phyloP scores from a whole-genome alignment of 2,329 filamentous ascomycete genomes.

The Chaetomiaceae sp. region DNA sequence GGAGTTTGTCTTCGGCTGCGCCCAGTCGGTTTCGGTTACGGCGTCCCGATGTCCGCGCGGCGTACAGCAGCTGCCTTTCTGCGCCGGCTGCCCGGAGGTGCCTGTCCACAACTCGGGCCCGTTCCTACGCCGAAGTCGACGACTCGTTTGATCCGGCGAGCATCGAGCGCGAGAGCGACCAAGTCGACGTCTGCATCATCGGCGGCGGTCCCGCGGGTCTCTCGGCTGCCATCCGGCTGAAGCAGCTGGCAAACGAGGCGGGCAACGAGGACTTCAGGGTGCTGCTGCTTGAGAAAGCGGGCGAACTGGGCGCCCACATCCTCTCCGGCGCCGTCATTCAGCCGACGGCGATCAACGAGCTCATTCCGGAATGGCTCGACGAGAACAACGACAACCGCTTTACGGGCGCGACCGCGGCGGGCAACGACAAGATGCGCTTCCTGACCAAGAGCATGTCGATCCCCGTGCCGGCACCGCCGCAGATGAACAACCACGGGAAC shows the following conservation, averaged over 20 bases:
- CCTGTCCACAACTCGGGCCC: constrained; percentile 23
- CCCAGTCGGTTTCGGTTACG: constrained; percentile 15
- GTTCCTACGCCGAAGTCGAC: constrained; percentile 33
- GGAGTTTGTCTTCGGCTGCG: constrained; percentile 17
- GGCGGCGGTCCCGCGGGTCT: constrained; percentile 94
- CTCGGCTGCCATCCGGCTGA: constrained; percentile 86
- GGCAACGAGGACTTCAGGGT: constrained; percentile 96
- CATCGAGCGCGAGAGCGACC: constrained; percentile 82
- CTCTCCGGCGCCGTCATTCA: constrained; percentile 94
- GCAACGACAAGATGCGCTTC: constrained; percentile 85
- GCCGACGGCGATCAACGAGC: constrained; percentile 79
- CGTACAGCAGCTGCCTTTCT: background rate
- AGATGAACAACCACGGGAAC: constrained; percentile 98
- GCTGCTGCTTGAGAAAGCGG: constrained; percentile 87
- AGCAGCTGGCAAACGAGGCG: constrained; percentile 90
- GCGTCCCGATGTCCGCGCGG: constrained; percentile 13
- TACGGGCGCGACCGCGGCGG: constrained; percentile 79
- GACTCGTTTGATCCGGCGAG: constrained; percentile 61
- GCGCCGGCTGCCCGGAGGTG: constrained; percentile 1
- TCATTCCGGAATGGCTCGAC: constrained; percentile 89
- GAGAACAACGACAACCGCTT: constrained; percentile 86
- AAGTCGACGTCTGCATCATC: constrained; percentile 95
- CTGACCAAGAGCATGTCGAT: constrained; percentile 76
- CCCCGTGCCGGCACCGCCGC: constrained; percentile 81
- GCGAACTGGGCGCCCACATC: constrained; percentile 91